Percentiles rank a stretch among this genome's conserved stretches.
Evolutionary conservation across 768 basidiomycete genomes (phyloP).

Genomic region (Hygrocybe punicea): DNA sequence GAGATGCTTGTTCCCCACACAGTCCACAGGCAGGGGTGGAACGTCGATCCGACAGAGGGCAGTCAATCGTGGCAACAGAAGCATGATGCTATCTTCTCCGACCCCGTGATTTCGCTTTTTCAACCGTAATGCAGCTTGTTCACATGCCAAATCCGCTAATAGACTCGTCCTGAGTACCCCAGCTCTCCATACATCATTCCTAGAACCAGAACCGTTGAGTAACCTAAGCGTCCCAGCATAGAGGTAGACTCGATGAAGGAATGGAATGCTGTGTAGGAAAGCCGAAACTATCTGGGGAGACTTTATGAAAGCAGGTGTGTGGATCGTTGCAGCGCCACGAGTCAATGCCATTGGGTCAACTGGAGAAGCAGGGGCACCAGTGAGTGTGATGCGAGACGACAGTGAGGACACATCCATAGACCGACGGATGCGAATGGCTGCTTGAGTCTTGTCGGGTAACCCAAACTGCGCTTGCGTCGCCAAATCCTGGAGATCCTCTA

Average conservation of each 20-base stretch:
- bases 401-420: neutral
- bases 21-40: neutral
- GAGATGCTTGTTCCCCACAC: neutral
- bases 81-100: neutral
- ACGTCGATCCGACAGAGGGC: neutral
- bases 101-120: neutral
- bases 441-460: neutral
- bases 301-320: neutral
- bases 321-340: neutral
- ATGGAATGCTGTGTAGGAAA: constrained; percentile 1
- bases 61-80: constrained; percentile 1
- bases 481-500: neutral
- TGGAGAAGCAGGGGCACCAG: neutral
- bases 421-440: constrained; percentile 2
- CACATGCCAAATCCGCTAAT: constrained; percentile 1
- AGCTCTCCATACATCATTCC: neutral
- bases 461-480: neutral
- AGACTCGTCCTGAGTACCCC: neutral
- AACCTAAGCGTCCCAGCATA: neutral
- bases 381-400: neutral
- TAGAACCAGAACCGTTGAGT: neutral
- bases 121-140: constrained; percentile 2
- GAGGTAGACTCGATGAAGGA: neutral
- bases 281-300: neutral
- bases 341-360: neutral